These are phyloP conservation scores for Oropetium thomaeum DNA, from an alignment of 176 grass and related monocot genomes.

Conservation along the genomic window DNA sequence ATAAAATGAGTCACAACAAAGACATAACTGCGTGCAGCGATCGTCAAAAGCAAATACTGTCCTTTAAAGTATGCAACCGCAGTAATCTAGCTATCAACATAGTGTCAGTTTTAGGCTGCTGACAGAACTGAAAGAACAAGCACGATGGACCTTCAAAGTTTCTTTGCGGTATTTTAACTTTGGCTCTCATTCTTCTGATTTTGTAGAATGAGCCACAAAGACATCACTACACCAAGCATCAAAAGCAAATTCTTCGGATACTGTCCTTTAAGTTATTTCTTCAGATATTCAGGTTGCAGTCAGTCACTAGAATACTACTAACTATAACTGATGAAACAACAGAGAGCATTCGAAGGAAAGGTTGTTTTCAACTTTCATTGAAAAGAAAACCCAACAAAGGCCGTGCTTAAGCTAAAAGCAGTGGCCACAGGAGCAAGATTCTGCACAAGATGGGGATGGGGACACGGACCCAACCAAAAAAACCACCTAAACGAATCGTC, in stretches of 20 bases:
- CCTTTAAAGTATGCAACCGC: too few species aligned
- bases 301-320: too few species aligned
- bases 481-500: not conserved
- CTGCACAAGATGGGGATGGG: slow-evolving; percentile 24
- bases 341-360: not conserved
- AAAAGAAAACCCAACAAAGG: not conserved
- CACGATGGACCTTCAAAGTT: not conserved
- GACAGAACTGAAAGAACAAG: slow-evolving; percentile 3
- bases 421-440: slow-evolving; percentile 35
- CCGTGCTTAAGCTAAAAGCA: slow-evolving; percentile 37
- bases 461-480: slow-evolving; percentile 28
- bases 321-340: too few species aligned
- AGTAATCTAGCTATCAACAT: too few species aligned
- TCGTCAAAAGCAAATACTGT: too few species aligned
- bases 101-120: not conserved
- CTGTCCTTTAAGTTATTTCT: not conserved
- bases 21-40: too few species aligned
- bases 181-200: too few species aligned
- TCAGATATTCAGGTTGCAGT: not conserved
- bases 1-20: too few species aligned
- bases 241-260: not conserved
- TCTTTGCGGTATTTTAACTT: not conserved
- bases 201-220: not conserved
- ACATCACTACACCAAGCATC: not conserved
- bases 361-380: slow-evolving; percentile 10